phyloP scores from a whole-genome alignment of 2,329 filamentous ascomycete genomes.

The Acephala macrosclerotiorum region DNA sequence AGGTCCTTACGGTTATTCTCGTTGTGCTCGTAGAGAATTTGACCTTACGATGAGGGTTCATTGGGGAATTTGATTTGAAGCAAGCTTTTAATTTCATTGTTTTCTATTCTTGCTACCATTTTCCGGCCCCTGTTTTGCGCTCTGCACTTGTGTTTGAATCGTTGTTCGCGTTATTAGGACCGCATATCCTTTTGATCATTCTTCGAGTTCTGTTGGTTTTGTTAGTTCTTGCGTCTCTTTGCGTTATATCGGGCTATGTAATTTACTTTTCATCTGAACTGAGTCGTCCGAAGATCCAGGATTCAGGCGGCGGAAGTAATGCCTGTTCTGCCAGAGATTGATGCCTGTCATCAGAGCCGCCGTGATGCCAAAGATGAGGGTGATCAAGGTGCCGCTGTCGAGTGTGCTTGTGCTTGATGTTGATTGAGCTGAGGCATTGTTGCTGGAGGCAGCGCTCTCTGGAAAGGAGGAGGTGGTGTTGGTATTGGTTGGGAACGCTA shows the following conservation, averaged over 20 bases:
- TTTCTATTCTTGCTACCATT: too few species aligned
- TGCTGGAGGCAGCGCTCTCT: neutral
- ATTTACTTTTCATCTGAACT: too few species aligned
- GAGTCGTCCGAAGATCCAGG: neutral
- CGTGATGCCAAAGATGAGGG: constrained; percentile 11
- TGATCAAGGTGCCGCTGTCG: neutral
- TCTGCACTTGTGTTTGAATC: too few species aligned
- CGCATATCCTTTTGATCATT: too few species aligned
- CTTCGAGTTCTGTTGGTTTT: neutral
- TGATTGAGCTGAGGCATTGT: neutral
- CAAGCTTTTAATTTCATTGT: too few species aligned
- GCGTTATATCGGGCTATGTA: too few species aligned
- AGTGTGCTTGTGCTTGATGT: neutral
- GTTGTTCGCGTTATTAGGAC: too few species aligned
- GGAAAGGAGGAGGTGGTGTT: neutral
- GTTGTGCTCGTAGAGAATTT: too few species aligned
- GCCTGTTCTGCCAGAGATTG: constrained; percentile 7
- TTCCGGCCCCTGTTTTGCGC: too few species aligned
- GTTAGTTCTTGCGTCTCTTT: too few species aligned
- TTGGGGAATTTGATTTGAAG: too few species aligned
- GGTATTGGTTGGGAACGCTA: neutral
- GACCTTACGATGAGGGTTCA: neutral
- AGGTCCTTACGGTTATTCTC: too few species aligned
- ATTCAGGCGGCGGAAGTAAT: constrained; percentile 1
- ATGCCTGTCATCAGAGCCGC: neutral